A percentile compares a stretch with the other conserved stretches of the same genome.
These are phyloP conservation scores for Metarhizium guizhouense DNA, from an alignment of 2,329 filamentous ascomycete genomes.

Conservation along the genomic window DNA sequence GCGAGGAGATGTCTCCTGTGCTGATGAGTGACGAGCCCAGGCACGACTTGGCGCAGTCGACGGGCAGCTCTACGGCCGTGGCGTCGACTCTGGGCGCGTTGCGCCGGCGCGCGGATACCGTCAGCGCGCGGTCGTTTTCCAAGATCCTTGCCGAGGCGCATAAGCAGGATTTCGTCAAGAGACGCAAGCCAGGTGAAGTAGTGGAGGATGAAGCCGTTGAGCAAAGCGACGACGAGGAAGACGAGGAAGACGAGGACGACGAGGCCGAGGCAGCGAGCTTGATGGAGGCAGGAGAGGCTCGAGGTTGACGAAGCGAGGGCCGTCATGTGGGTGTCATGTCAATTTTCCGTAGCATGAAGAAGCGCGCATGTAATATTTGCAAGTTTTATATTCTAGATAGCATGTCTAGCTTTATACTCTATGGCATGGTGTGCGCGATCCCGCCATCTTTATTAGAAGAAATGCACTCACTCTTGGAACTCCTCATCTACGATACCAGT, in stretches of 20 bases:
- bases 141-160: constrained; percentile 77
- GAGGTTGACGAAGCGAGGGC: constrained; percentile 1
- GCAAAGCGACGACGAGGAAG: constrained; percentile 23
- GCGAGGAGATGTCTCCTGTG: constrained; percentile 21
- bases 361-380: background rate
- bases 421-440: too few relatives aligned
- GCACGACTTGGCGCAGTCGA: constrained; percentile 5
- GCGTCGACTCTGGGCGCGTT: constrained; percentile 13
- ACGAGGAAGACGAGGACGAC: constrained; percentile 15
- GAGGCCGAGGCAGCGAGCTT: constrained; percentile 9
- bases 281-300: constrained; percentile 6
- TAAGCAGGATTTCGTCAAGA: constrained; percentile 85
- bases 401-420: background rate
- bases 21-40: constrained; percentile 9
- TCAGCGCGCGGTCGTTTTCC: constrained; percentile 31
- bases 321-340: constrained; percentile 11
- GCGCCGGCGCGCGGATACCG: constrained; percentile 24
- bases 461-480: too few relatives aligned
- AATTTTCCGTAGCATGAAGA: background rate
- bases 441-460: too few relatives aligned
- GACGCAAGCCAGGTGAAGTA: constrained; percentile 33
- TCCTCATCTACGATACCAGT: too few relatives aligned
- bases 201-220: constrained; percentile 15
- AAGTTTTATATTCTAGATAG: background rate
- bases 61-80: constrained; percentile 13